Conservation (phyloP, 2,329 filamentous ascomycete species). For the Lasiodiplodia sp. region DNA sequence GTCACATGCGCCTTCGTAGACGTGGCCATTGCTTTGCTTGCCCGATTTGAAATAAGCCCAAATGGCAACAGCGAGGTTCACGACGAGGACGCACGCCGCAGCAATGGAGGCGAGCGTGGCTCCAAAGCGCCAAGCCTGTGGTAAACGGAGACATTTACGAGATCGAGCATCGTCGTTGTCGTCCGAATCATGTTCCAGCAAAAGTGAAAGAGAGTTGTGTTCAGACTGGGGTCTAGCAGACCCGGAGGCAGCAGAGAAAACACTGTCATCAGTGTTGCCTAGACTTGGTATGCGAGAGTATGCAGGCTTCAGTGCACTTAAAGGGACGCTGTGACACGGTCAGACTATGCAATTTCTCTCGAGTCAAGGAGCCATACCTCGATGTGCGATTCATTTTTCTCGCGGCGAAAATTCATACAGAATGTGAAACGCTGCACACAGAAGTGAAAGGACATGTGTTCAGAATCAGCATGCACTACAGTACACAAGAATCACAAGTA, state of each 20-base stretch:
- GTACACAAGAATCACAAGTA: too few species aligned
- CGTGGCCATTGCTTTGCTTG: background rate
- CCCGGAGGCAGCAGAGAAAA: background rate
- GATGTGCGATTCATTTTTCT: background rate
- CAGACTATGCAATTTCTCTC: background rate
- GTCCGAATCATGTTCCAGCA: background rate
- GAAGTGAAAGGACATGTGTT: background rate
- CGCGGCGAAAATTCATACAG: background rate
- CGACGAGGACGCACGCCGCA: background rate
- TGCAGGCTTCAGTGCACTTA: background rate
- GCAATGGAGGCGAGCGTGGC: background rate
- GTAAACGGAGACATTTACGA: background rate
- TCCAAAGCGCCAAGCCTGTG: constrained; percentile 15
- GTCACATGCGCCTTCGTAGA: background rate
- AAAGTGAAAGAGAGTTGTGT: background rate
- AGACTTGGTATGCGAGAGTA: background rate
- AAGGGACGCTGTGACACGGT: background rate
- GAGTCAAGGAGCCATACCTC: background rate
- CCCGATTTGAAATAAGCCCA: constrained; percentile 1
- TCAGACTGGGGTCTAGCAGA: too few species aligned
- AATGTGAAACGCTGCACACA: background rate
- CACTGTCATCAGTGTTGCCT: background rate
- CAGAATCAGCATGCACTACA: too few species aligned
- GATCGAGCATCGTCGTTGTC: background rate
- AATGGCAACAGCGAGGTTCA: constrained; percentile 1